These are phyloP conservation scores for Solanum dulcamara DNA, from an alignment of 257 asterid species.

Conservation along the genomic window DNA sequence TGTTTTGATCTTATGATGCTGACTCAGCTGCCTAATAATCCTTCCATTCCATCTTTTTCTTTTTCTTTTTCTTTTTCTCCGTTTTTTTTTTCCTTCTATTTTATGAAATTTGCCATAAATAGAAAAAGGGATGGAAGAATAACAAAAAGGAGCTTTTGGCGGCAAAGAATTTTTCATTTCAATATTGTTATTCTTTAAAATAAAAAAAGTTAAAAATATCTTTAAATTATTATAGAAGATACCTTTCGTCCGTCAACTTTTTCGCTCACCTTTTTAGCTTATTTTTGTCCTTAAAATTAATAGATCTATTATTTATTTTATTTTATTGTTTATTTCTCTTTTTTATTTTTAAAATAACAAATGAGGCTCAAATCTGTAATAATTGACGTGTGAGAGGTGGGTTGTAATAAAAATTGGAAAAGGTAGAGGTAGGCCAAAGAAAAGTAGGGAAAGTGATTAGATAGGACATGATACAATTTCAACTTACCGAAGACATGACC, in stretches of 20 bases:
- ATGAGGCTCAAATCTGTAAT: no score
- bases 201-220: not conserved
- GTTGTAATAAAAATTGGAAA: no score
- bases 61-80: not conserved
- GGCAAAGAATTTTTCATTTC: not conserved
- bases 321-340: no score
- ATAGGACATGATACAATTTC: not conserved
- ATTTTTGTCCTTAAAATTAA: no score
- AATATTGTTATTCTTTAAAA: not conserved
- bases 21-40: not conserved
- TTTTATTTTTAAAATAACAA: no score
- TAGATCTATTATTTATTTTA: not conserved
- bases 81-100: not conserved
- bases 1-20: not conserved
- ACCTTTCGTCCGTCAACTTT: no score
- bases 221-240: not conserved
- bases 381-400: no score
- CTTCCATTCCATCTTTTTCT: not conserved
- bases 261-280: no score
- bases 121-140: not conserved
- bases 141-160: not conserved
- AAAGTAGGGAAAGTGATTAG: fast-evolving
- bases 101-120: not conserved
- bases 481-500: not conserved
- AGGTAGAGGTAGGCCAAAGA: no score